Percentiles rank a stretch among this genome's conserved stretches.
Evolutionary conservation across 352 stramenopile genomes (phyloP).

Genomic region (Globisporangium iwayamae): DNA sequence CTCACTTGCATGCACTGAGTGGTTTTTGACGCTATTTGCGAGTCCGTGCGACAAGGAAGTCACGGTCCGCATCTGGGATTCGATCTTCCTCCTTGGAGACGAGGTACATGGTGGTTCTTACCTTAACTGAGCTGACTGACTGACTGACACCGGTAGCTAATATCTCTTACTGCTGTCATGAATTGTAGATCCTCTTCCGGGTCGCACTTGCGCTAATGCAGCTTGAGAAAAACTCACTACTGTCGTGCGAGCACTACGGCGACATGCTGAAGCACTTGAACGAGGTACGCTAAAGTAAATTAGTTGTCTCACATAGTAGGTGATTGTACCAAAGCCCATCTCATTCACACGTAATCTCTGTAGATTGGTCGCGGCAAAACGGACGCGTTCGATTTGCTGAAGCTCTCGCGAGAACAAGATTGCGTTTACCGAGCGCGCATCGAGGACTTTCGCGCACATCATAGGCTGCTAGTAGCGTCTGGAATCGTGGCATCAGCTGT

Average conservation of each 20-base stretch:
- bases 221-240: constrained; percentile 47
- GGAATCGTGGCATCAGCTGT: constrained; percentile 72
- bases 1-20: constrained; percentile 84
- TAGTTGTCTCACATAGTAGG: too few relatives aligned
- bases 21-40: constrained; percentile 86
- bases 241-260: constrained; percentile 63
- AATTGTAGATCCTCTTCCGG: constrained; percentile 64
- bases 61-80: constrained; percentile 81
- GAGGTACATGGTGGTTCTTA: constrained; percentile 34
- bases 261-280: constrained; percentile 82
- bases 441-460: constrained; percentile 82
- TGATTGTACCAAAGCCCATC: too few relatives aligned
- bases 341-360: too few relatives aligned
- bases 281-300: constrained; percentile 35
- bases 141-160: neutral
- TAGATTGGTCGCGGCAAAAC: constrained; percentile 59
- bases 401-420: constrained; percentile 56
- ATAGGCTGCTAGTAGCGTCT: constrained; percentile 75
- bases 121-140: neutral
- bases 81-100: constrained; percentile 78
- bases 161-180: neutral
- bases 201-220: constrained; percentile 73
- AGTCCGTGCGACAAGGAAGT: constrained; percentile 72
- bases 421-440: constrained; percentile 64
- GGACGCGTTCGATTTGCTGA: constrained; percentile 44